Evolutionary conservation across 2,329 filamentous ascomycete genomes (phyloP).

Genomic region (Ceratocystis diversiconidia): DNA sequence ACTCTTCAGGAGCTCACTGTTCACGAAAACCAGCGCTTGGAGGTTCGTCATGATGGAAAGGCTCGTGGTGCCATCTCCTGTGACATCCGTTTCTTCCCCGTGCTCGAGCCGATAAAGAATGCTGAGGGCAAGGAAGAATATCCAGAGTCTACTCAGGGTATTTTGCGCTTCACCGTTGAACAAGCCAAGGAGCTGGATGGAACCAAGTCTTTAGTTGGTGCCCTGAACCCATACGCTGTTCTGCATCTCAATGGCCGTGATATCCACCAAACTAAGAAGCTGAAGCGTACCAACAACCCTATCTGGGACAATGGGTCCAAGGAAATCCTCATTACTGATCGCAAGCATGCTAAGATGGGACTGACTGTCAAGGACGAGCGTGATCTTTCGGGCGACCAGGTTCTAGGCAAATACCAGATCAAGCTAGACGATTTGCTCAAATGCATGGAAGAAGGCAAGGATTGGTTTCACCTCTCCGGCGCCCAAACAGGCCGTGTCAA

Average conservation of each 20-base stretch:
- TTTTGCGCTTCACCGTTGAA: constrained; percentile 82
- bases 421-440: constrained; percentile 88
- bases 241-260: constrained; percentile 86
- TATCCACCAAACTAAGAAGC: constrained; percentile 74
- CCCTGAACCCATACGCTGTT: constrained; percentile 79
- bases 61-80: constrained; percentile 63
- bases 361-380: constrained; percentile 92
- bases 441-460: constrained; percentile 78
- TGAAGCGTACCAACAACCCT: constrained; percentile 94
- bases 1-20: constrained; percentile 61
- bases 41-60: constrained; percentile 73
- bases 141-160: constrained; percentile 80
- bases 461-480: constrained; percentile 85
- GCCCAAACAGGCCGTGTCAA: constrained; percentile 75
- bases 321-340: constrained; percentile 88
- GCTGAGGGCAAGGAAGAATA: constrained; percentile 67
- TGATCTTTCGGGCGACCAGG: constrained; percentile 66
- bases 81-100: constrained; percentile 90
- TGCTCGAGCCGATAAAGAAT: constrained; percentile 39
- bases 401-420: constrained; percentile 86
- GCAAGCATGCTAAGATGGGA: constrained; percentile 77
- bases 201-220: constrained; percentile 79
- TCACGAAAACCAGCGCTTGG: constrained; percentile 72
- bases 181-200: constrained; percentile 93
- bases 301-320: constrained; percentile 90